Evolutionary conservation across 257 asterid genomes (phyloP).

Genomic region (Prunella vulgaris): DNA sequence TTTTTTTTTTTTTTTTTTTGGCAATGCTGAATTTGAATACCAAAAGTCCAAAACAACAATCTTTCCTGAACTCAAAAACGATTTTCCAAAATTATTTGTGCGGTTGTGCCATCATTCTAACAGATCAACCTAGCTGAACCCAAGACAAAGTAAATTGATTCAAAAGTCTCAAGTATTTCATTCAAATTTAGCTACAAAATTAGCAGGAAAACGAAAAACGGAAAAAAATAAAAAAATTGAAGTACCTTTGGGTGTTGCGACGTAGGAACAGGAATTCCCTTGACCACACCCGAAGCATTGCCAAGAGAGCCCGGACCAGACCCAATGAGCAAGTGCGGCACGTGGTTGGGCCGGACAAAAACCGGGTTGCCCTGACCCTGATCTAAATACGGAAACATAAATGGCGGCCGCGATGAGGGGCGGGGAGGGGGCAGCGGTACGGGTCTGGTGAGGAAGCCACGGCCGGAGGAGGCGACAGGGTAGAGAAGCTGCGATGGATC

Average conservation of each 20-base stretch:
- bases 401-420: slow-evolving; percentile 38
- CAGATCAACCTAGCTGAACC: not conserved
- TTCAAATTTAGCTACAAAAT: not conserved
- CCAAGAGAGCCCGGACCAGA: slow-evolving; percentile 34
- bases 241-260: slow-evolving; percentile 54
- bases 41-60: not conserved
- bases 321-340: slow-evolving; percentile 37
- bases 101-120: not conserved
- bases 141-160: not conserved
- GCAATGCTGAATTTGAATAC: not conserved
- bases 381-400: slow-evolving; percentile 48
- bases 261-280: slow-evolving; percentile 48
- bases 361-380: slow-evolving; percentile 40
- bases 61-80: not conserved
- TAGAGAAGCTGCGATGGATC: slow-evolving; percentile 53
- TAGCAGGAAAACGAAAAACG: not conserved
- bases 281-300: slow-evolving; percentile 45
- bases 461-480: slow-evolving; percentile 64
- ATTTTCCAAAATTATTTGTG: not conserved
- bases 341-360: slow-evolving; percentile 38
- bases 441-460: slow-evolving; percentile 52
- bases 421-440: slow-evolving; percentile 33
- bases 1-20: not conserved
- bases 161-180: too few relatives aligned
- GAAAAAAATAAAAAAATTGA: not conserved